Base-by-base conservation (phyloP, 2,329 filamentous ascomycete species). In the Pseudogymnoascus pannorum region DNA sequence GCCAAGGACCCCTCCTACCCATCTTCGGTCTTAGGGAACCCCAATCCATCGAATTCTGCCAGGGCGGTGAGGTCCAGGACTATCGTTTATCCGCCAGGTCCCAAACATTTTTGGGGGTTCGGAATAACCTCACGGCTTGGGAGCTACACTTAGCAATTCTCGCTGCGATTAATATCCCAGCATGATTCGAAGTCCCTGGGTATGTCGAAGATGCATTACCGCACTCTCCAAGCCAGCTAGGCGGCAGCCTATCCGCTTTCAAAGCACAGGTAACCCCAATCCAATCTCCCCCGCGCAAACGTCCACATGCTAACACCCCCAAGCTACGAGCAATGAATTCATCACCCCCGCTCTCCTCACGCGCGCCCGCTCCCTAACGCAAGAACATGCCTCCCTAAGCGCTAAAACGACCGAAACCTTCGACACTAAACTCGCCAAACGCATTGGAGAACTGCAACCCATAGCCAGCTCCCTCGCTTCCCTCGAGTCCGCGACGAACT, bases 391-490 rank as follows among this genome's bases (percentile, higher is more conserved):
- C 29, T 72, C 76, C 48, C 76, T 89, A n/a, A 76, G 78, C 57
- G 72, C 72, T 24, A 72, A 77, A 16, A 79, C 87, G 20, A 77
- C 77, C 42, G 74, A 76, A 26, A 74, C 76, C 57, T 89, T 86
- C 69, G 83, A 87, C 66, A 68, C 78, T 0, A 78, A 79, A 59
- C 79, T 77, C 3, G 84, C 85, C 0, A 85, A 83, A 67, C 80
- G 85, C 36, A 76, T 80, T 1, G 86, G 86, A 67, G 85, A 88
- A 71, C 76, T 88, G 36, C 79, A 81, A 48, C 75, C 78, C 16
- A 81, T 88, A 7, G 80, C 81, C 3, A 67, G 74, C 9, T 85
- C 85, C 12, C 74, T 89, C 63, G 78, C 76, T 61, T 80, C 83
- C 65, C 87, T 83, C 78, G 80, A 88, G 42, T 72, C 74, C 12